Conservation (phyloP, 257 asterid species). For the Verbena officinalis region DNA sequence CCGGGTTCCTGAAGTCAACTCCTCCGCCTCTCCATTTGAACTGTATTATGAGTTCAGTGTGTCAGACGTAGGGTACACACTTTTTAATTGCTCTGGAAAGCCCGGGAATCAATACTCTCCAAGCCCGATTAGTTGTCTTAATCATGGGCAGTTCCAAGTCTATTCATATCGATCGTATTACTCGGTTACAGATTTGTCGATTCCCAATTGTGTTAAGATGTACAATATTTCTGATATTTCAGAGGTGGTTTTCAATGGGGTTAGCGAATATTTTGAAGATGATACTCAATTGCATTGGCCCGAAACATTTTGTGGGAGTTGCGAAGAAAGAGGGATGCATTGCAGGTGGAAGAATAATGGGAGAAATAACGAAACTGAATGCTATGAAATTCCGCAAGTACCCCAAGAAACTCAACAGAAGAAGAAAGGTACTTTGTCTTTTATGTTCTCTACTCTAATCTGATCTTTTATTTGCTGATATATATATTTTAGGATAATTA, state of each 20-base stretch:
- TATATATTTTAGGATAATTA: too few species aligned
- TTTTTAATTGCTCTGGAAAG: conserved; percentile 58
- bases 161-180: conserved; percentile 36
- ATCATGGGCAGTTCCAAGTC: conserved; percentile 38
- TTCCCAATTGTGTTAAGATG: conserved; percentile 58
- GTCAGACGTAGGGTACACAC: conserved; percentile 35
- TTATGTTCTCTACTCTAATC: neutral
- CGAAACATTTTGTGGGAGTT: conserved; percentile 52
- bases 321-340: conserved; percentile 48
- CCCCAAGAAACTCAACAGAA: conserved; percentile 35
- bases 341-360: conserved; percentile 51
- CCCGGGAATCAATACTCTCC: neutral
- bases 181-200: conserved; percentile 31
- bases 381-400: conserved; percentile 40
- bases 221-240: conserved; percentile 54
- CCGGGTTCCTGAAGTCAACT: conserved; percentile 36
- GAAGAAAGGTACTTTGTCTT: conserved; percentile 29
- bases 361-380: conserved; percentile 43
- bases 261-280: conserved; percentile 3
- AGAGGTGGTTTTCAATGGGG: conserved; percentile 28
- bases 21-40: conserved; percentile 43
- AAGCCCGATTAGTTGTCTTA: conserved; percentile 45
- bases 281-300: conserved; percentile 48
- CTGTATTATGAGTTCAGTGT: neutral
- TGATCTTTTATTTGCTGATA: neutral